Evolutionary conservation across 139 green algal species (phyloP).

Genomic region (Pedinophyceae sp.): DNA sequence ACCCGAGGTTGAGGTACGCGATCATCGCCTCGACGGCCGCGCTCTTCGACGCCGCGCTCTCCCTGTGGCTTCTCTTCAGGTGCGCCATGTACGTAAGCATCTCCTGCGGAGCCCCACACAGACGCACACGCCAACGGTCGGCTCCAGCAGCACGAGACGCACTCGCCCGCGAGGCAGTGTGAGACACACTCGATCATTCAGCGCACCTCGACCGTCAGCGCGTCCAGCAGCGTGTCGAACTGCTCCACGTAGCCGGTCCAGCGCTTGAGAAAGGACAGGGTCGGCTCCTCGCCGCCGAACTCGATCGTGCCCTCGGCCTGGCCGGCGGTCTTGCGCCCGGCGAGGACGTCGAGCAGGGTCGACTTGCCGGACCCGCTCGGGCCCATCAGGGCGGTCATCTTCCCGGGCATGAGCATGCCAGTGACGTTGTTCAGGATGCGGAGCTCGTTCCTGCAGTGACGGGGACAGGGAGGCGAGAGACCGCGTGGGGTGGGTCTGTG

Average conservation of each 20-base stretch:
- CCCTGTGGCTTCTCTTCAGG: conserved; percentile 7
- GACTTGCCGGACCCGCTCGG: conserved; percentile 37
- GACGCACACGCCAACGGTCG: too few relatives aligned
- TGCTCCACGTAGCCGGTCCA: neutral
- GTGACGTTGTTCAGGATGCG: neutral
- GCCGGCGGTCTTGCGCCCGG: conserved; percentile 25
- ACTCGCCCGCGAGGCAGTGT: too few relatives aligned
- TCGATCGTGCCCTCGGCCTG: conserved; percentile 1
- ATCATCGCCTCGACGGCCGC: neutral
- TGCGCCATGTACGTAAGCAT: conserved; percentile 23
- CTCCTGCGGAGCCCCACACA: too few relatives aligned
- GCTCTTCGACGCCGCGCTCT: too few relatives aligned
- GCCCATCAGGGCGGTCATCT: conserved; percentile 12
- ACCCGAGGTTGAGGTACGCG: neutral
- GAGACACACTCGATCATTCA: too few relatives aligned
- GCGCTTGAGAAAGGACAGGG: neutral
- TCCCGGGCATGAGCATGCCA: conserved; percentile 4
- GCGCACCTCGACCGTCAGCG: too few relatives aligned
- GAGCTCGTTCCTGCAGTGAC: too few relatives aligned
- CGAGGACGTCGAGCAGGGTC: conserved; percentile 49
- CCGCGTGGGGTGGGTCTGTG: too few relatives aligned
- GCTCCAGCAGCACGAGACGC: too few relatives aligned
- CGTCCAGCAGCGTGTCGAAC: conserved; percentile 11
- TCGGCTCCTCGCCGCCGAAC: conserved; percentile 5
- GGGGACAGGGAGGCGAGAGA: too few relatives aligned